These are phyloP conservation scores for Fusarium begoniae DNA, from an alignment of 2,329 filamentous ascomycete genomes.

Conservation along the genomic window DNA sequence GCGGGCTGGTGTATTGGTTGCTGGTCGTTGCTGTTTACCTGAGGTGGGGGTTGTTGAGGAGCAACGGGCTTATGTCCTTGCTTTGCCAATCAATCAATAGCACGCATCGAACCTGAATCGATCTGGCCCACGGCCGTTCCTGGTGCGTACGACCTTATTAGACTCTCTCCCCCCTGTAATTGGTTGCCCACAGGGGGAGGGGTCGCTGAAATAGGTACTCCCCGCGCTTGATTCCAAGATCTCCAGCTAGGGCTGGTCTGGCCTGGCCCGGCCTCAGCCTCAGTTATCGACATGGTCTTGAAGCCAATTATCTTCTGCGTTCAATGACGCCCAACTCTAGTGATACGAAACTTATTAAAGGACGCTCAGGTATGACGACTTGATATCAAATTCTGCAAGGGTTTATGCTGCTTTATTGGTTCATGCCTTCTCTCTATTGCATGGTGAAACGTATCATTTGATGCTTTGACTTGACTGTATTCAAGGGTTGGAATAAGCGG, in stretches of 20 bases:
- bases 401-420: not conserved
- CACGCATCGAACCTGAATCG: constrained; percentile 18
- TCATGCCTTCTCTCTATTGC: not conserved
- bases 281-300: not conserved
- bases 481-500: constrained; percentile 8
- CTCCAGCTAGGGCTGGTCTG: not conserved
- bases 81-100: constrained; percentile 30
- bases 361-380: not conserved
- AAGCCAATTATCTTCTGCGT: constrained; percentile 11
- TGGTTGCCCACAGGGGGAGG: constrained; percentile 13
- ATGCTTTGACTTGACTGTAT: constrained; percentile 1
- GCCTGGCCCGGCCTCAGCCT: constrained; percentile 13
- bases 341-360: not conserved
- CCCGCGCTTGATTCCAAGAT: constrained; percentile 24
- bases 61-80: constrained; percentile 30
- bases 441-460: constrained; percentile 11
- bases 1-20: not conserved
- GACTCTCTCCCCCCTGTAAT: constrained; percentile 20
- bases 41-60: constrained; percentile 40
- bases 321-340: not conserved
- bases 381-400: not conserved
- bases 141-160: constrained; percentile 32
- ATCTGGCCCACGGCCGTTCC: constrained; percentile 30
- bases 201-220: constrained; percentile 9
- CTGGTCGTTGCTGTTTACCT: constrained; percentile 34